Evolutionary conservation across 768 basidiomycete genomes (phyloP), one percentile per base, ranked within the genome.

Genomic region (Crassisporium funariophilum): DNA sequence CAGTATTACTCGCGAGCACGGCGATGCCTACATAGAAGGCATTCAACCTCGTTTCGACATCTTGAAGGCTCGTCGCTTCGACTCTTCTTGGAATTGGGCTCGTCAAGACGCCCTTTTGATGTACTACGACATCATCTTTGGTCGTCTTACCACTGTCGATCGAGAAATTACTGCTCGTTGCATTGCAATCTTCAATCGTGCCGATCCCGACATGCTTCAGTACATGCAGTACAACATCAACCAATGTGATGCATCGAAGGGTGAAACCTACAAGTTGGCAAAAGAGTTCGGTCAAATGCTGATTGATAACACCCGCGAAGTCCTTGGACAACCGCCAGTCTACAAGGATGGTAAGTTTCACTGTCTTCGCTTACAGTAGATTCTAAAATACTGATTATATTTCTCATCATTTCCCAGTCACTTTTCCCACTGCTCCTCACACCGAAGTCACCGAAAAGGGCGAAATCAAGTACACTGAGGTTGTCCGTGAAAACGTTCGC

Each of bases 41-140:
- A 95, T 98, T 50, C 89, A 95, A 61, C 97, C 97, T 8, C 78
- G 82, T 47, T 99, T 99, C 68, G 91, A 95, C 61, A 86, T 91
- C 2, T 76, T 98, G 59, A 98, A 99, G 70, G 97, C 95, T 10
- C 90, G 97, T 36, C 94, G 88, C 63, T 98, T 99, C 75, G 95
- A 98, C 64, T 98, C 95, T 2, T 93, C 89, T 5, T 99, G 95
- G 97, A 99, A 99, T 64, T 99, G 97, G 97, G 95, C 88, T 35
- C 86, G 95, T 50, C 97, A 99, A 71, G 95, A 97, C 52, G 92
- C 94, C 12, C 76, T 98, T 20, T 74, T 92, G 49, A 95, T 99
- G 92, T 98, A 86, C 73, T 98, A 95, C 69, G 95, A 98, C 66
- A 97, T 99, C 70, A 93, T 99, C 58, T 93, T 94, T 56, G 97